phyloP scores from a whole-genome alignment of 2,329 filamentous ascomycete genomes.

The Talaromyces islandicus region DNA sequence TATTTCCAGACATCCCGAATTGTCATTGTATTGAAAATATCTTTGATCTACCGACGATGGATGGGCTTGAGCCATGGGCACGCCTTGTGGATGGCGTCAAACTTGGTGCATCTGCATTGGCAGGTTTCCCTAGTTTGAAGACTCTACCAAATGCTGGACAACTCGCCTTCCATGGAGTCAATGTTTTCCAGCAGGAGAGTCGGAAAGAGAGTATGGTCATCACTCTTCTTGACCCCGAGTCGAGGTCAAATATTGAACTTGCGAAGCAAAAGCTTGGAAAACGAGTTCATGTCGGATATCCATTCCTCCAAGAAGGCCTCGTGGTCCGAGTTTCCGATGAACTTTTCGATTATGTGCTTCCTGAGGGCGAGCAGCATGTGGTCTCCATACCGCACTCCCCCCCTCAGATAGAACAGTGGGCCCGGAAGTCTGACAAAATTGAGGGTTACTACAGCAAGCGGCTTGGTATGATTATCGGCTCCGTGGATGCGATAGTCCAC shows the following conservation, averaged over 20 bases:
- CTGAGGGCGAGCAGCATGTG: constrained; percentile 59
- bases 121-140: constrained; percentile 87
- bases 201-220: constrained; percentile 95
- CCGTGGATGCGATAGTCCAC: constrained; percentile 82
- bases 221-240: constrained; percentile 70
- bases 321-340: constrained; percentile 87
- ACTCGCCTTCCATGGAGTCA: constrained; percentile 82
- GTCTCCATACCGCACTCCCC: constrained; percentile 65
- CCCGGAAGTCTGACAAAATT: constrained; percentile 74
- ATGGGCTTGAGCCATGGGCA: constrained; percentile 78
- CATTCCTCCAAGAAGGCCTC: constrained; percentile 91
- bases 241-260: constrained; percentile 61
- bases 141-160: constrained; percentile 77
- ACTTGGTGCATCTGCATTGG: constrained; percentile 73
- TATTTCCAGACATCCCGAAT: constrained; percentile 81
- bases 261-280: constrained; percentile 78
- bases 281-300: constrained; percentile 85
- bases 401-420: constrained; percentile 74
- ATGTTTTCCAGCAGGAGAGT: constrained; percentile 92
- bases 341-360: constrained; percentile 77
- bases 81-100: constrained; percentile 81
- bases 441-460: constrained; percentile 87
- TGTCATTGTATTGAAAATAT: constrained; percentile 95
- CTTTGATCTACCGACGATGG: constrained; percentile 87
- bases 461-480: constrained; percentile 77